phyloP scores from a whole-genome alignment of 345 rosid species.

The Rhizophora apiculata region DNA sequence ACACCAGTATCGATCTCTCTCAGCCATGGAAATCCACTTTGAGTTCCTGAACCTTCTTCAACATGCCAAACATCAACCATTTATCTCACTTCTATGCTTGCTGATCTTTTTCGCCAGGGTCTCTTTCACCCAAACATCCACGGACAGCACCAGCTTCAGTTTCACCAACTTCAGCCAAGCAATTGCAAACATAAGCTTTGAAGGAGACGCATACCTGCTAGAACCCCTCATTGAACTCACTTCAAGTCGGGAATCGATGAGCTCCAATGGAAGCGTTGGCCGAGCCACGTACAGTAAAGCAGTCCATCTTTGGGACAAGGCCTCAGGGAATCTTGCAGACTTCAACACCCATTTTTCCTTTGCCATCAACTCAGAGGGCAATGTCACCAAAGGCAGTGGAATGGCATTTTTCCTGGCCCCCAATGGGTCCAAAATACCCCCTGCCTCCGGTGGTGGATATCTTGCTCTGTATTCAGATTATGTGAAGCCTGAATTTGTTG shows the following conservation, averaged over 20 bases:
- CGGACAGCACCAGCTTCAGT: background rate
- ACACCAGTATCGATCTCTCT: no score
- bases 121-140: background rate
- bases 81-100: no score
- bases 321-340: constrained; percentile 4
- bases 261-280: background rate
- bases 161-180: background rate
- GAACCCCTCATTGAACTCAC: background rate
- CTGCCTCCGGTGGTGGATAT: background rate
- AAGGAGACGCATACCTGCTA: background rate
- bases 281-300: constrained; percentile 8
- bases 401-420: constrained; percentile 19
- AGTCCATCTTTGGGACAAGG: constrained; percentile 19
- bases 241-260: background rate
- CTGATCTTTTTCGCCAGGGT: background rate
- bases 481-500: background rate
- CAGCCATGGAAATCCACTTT: no score
- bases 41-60: no score
- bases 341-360: constrained; percentile 17
- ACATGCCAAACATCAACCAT: no score
- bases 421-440: constrained; percentile 6
- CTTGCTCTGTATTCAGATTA: constrained; percentile 1
- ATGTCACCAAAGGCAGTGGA: background rate
- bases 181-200: background rate
- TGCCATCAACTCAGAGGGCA: background rate